phyloP scores from a whole-genome alignment of 257 asterid species.

The Eucommia ulmoides region DNA sequence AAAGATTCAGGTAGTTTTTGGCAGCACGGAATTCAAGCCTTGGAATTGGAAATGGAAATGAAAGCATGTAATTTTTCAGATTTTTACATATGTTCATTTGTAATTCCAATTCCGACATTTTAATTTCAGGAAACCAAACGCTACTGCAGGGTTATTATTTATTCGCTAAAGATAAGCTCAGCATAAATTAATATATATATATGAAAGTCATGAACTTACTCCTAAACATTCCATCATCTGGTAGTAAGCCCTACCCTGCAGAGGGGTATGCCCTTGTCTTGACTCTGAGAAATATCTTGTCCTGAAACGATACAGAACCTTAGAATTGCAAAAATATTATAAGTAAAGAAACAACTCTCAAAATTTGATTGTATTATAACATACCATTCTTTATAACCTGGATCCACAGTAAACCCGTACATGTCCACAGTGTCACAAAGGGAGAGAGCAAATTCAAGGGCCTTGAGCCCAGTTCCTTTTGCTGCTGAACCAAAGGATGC shows the following conservation, averaged over 20 bases:
- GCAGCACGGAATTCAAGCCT: too few relatives aligned
- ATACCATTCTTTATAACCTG: conserved; percentile 87
- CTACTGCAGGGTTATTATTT: too few relatives aligned
- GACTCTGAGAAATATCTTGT: conserved; percentile 92
- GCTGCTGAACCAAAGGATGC: conserved; percentile 78
- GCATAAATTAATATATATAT: conserved; percentile 7
- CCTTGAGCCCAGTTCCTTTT: conserved; percentile 96
- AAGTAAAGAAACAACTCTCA: not conserved
- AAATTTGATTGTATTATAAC: conserved; percentile 2
- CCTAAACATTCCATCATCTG: conserved; percentile 99
- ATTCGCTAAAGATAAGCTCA: too few relatives aligned
- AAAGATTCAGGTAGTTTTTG: too few relatives aligned
- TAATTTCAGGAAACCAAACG: too few relatives aligned
- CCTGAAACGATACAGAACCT: conserved; percentile 35
- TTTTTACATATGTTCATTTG: too few relatives aligned
- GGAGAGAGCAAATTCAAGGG: conserved; percentile 98
- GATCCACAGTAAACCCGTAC: conserved; percentile 99
- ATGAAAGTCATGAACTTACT: conserved; percentile 34
- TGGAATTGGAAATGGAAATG: too few relatives aligned
- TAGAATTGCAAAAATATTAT: not conserved
- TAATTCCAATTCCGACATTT: too few relatives aligned
- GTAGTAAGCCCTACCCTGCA: conserved; percentile 89
- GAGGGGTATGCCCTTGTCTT: conserved; percentile 88
- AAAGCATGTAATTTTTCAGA: too few relatives aligned
- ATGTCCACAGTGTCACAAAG: conserved; percentile 83